Conservation (phyloP, 805 yeast genomes). For the Cyberlindnera lachancei region DNA sequence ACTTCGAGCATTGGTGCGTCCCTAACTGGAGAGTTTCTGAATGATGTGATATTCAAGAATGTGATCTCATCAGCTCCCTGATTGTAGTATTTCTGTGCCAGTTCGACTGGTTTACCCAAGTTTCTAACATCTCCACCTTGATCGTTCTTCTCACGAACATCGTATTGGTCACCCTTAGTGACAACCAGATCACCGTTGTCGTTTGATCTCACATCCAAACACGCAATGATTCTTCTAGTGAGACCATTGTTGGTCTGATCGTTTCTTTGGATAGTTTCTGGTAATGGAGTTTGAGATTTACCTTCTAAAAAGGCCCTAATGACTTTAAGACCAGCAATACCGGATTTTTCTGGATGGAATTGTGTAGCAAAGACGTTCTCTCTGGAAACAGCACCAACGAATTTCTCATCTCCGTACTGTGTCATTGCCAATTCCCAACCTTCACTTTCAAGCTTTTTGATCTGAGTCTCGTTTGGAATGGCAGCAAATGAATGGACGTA, state of each 20-base stretch:
- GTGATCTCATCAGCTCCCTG: constrained; percentile 99
- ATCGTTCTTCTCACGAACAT: constrained; percentile 72
- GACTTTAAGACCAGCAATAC: constrained; percentile 77
- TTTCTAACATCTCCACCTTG: constrained; percentile 69
- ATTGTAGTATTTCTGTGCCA: constrained; percentile 81
- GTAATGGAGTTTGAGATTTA: constrained; percentile 12
- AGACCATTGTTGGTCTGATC: constrained; percentile 51
- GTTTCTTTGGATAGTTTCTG: constrained; percentile 18
- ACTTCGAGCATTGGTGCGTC: constrained; percentile 97
- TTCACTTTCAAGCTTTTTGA: constrained; percentile 25
- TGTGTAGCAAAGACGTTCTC: constrained; percentile 90
- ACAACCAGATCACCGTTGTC: constrained; percentile 95
- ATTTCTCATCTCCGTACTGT: constrained; percentile 68
- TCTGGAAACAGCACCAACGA: constrained; percentile 73
- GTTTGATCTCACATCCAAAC: constrained; percentile 93
- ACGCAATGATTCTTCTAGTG: constrained; percentile 89
- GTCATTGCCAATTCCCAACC: constrained; percentile 74
- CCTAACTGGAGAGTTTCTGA: constrained; percentile 84
- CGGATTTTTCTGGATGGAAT: constrained; percentile 99
- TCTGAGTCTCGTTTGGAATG: constrained; percentile 36
- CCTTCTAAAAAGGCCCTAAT: constrained; percentile 61
- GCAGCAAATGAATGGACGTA: constrained; percentile 95
- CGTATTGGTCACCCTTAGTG: constrained; percentile 97
- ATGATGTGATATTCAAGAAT: constrained; percentile 89
- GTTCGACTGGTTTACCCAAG: constrained; percentile 91